Evolutionary conservation across 768 basidiomycete species (phyloP).

Genomic region (Termitomyces titanicus): DNA sequence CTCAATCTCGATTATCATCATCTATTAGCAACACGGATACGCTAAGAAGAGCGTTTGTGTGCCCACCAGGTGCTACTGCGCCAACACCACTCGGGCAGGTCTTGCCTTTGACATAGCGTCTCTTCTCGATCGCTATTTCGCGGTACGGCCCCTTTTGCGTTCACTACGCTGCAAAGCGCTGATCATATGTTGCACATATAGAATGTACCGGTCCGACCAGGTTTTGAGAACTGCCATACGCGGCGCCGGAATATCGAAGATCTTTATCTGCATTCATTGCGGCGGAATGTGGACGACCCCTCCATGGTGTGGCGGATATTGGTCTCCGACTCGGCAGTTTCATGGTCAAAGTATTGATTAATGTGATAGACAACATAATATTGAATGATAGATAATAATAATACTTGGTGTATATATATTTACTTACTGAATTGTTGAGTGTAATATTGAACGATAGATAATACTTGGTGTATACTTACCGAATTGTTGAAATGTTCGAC

Average conservation of each 20-base stretch:
- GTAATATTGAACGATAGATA: no score
- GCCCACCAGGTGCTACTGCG: slow-evolving; percentile 7
- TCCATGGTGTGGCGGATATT: slow-evolving; percentile 6
- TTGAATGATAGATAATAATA: neutral
- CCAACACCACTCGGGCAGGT: slow-evolving; percentile 7
- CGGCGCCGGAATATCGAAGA: neutral
- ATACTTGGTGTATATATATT: neutral
- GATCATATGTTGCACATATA: neutral
- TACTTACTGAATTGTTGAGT: neutral
- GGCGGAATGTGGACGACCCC: slow-evolving; percentile 1
- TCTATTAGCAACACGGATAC: slow-evolving; percentile 8
- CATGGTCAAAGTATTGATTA: neutral
- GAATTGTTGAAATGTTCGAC: no score
- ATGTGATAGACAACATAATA: neutral
- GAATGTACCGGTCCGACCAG: neutral
- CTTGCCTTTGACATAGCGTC: slow-evolving; percentile 9
- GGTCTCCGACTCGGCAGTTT: slow-evolving; percentile 1
- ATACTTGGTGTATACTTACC: no score
- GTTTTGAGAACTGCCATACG: neutral
- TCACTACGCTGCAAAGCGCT: neutral
- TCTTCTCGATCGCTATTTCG: slow-evolving; percentile 6
- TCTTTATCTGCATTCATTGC: slow-evolving; percentile 9
- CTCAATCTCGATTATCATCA: neutral
- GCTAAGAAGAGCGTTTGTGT: slow-evolving; percentile 4
- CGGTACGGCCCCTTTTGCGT: neutral